Evolutionary conservation across 495 filamentous ascomycete genomes (phyloP), one percentile per base, ranked within the genome.

Genomic region (Penicillium pancosmium): DNA sequence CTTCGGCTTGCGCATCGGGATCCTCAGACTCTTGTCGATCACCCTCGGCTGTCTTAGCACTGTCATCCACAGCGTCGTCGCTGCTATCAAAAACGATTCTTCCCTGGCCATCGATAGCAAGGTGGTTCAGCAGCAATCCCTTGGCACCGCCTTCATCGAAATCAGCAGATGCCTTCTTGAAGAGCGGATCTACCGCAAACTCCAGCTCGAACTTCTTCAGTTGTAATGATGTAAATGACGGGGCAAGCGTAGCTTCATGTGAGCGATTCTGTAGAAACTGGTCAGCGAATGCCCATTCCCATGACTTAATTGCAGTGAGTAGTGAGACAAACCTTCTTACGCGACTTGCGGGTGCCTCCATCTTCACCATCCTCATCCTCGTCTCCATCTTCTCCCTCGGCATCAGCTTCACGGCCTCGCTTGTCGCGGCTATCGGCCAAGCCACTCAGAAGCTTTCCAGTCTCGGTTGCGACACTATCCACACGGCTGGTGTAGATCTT

Each of bases 401-500:
- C 87, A 19, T 88, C 90, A 1, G 74, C 83, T 21, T 86, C 85
- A 50, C 81, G 86, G 54, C 83, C 82, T 71, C 91, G 93, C 68
- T 86, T 91, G 62, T 87, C 89, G 47, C 89, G 86, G 66, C 91
- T 94, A 60, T 99, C 95, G 19, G 94, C 94, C 60, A 99, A 77
- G 36, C 94, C 94, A 74, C 92, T 97, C 43, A 99, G 77, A 61
- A 99, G 81, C 73, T 96, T 97, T 21, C 93, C 93, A 0, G 94
- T 99, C 73, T 99, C 94, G 2, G 92, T 96, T 19, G 95, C 94
- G 47, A 99, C 95, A 68, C 94, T 97, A 76, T 99, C 94, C 23
- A 99, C 93, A 79, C 94, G 83, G 75, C 91, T 97, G 10, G 94
- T 99, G 70, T 99, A 99, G 67, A 99, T 98, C 79, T 99, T 99